These are phyloP conservation scores for Phytophthora vignae DNA, from an alignment of 352 stramenopile genomes.

Conservation along the genomic window DNA sequence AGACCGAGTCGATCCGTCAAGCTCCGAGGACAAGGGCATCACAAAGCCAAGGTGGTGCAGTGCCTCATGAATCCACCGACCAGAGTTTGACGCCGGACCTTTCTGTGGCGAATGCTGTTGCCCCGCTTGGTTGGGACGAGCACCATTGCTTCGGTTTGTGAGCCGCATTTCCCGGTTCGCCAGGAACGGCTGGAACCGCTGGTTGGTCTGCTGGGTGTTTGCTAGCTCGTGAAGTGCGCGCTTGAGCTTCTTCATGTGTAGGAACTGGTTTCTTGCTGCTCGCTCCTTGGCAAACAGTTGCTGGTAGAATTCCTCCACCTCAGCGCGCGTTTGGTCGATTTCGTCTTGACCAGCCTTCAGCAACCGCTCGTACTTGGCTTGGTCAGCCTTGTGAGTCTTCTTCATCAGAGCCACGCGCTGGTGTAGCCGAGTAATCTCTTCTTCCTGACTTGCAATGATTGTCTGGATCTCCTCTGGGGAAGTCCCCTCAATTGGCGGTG, in stretches of 20 bases:
- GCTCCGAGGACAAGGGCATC: conserved; percentile 26
- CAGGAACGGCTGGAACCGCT: conserved; percentile 55
- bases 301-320: conserved; percentile 62
- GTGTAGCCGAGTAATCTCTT: conserved; percentile 69
- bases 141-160: conserved; percentile 20
- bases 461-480: conserved; percentile 39
- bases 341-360: conserved; percentile 55
- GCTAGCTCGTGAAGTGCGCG: conserved; percentile 63
- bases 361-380: conserved; percentile 59
- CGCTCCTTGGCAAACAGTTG: conserved; percentile 70
- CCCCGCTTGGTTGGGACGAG: conserved; percentile 1
- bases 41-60: conserved; percentile 53
- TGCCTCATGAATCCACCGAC: conserved; percentile 46
- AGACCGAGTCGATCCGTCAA: neutral
- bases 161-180: conserved; percentile 47
- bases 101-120: conserved; percentile 14
- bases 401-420: conserved; percentile 73
- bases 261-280: conserved; percentile 60
- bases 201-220: conserved; percentile 58
- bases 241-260: conserved; percentile 85
- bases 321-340: conserved; percentile 44
- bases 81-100: conserved; percentile 14
- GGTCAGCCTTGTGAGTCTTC: conserved; percentile 58
- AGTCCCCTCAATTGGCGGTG: conserved; percentile 9
- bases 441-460: conserved; percentile 69